Evolutionary conservation across 2,329 filamentous ascomycete genomes (phyloP), one percentile per base, ranked within the genome.

Genomic region (Eutypa lata): DNA sequence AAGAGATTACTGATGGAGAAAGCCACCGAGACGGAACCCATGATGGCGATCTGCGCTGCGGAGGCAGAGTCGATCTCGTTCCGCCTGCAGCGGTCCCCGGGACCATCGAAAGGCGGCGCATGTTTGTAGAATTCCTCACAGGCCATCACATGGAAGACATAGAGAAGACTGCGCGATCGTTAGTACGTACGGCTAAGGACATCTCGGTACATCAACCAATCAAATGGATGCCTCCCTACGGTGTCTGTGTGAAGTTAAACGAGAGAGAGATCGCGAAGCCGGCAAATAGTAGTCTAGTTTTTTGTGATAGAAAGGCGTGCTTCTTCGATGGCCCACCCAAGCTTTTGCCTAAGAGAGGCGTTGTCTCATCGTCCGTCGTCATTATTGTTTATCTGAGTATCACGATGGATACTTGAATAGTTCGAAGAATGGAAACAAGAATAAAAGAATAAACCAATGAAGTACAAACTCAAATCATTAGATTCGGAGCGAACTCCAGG

Each of bases 81-180:
- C 21, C 76, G 74, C 40, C 74, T 76, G 61, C 87, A 90, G 11
- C 80, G 74, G 55, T 85, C 79, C 5, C 73, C 73, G 2, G 65
- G 59, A 3, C 74, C 76, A 10, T 68, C 62, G 49, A 71, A 80
- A 0, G 77, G 74, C 22, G 79, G 75, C 58, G 86, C 80, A 2
- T 72, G 72, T 31, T 78, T 71, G 68, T 89, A 89, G 64, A 82
- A 89, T 48, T 79, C 79, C 47, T 89, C 83, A 67, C 87, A 89
- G 19, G 80, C 82, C 85, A 90, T 89, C 1, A 86, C 63, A 50
- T 83, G 82, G 57, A 89, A 88, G n/a, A 84, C 83, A 65, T 86
- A 87, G 28, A 87, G 68, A 1, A 78, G 60, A 1, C 75, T 73
- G 49, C 5, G 8, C n/a, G 22, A 13, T 10, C 11, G 44, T 49